Conservation (phyloP, 1,284 basidiomycete genomes). For the Leccinum angustisporum region DNA sequence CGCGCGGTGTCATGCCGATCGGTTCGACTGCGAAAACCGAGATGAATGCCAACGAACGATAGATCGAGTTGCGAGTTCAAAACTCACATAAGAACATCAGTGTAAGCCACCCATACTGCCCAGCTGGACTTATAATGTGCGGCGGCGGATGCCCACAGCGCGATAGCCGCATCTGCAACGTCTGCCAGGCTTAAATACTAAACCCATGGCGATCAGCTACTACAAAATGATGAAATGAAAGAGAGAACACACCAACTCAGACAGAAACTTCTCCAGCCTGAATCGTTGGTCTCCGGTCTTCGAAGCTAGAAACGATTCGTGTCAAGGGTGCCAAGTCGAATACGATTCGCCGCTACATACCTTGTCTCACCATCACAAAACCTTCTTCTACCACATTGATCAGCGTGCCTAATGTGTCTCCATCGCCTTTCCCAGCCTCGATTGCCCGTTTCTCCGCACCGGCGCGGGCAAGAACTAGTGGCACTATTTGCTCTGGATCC, state of each 20-base stretch:
- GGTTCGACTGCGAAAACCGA: conserved; percentile 45
- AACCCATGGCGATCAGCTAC: conserved; percentile 6
- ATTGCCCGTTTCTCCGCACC: conserved; percentile 61
- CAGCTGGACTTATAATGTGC: conserved; percentile 72
- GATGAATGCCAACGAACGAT: background rate
- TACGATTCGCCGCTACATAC: conserved; percentile 35
- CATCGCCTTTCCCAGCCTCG: conserved; percentile 45
- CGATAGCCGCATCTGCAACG: conserved; percentile 51
- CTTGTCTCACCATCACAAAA: conserved; percentile 56
- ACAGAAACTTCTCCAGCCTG: conserved; percentile 79
- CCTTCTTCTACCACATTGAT: conserved; percentile 60
- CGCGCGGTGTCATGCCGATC: conserved; percentile 62
- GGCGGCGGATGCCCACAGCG: conserved; percentile 61
- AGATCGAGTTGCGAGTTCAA: background rate
- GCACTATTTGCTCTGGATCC: conserved; percentile 67
- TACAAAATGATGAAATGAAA: background rate
- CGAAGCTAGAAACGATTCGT: conserved; percentile 36
- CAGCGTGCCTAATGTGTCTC: conserved; percentile 49
- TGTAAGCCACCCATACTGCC: conserved; percentile 66
- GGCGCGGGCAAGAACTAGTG: conserved; percentile 64
- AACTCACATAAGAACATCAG: conserved; percentile 65
- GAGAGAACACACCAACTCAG: conserved; percentile 59
- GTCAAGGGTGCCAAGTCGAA: conserved; percentile 1
- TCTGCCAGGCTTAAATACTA: conserved; percentile 50
- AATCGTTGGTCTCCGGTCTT: conserved; percentile 55